Percentiles rank a stretch among this genome's conserved stretches.
Evolutionary conservation across 176 grass and related monocot species (phyloP).

Genomic region (Musa troglodytarum): DNA sequence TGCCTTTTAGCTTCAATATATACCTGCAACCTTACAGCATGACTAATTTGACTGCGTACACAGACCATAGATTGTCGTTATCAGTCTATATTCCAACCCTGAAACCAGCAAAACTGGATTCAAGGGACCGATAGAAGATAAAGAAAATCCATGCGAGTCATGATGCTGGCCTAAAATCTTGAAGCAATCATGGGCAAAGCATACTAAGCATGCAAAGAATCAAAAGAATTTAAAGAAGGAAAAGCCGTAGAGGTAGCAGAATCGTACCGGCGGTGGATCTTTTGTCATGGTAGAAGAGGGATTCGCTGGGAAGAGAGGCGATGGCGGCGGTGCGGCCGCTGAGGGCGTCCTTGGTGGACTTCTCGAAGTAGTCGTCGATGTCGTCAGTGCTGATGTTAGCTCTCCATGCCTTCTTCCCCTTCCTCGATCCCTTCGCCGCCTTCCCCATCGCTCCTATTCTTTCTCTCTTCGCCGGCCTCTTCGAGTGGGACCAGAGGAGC

Average conservation of each 20-base stretch:
- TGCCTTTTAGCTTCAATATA: too few species aligned
- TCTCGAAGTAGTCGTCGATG: conserved; percentile 77
- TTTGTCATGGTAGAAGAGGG: conserved; percentile 68
- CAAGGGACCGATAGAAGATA: too few species aligned
- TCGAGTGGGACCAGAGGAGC: too few species aligned
- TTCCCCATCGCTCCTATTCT: conserved; percentile 43
- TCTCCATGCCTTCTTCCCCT: conserved; percentile 97
- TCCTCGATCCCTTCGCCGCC: conserved; percentile 54
- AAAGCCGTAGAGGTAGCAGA: background rate
- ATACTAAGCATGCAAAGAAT: background rate
- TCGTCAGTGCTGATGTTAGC: conserved; percentile 74
- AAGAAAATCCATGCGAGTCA: too few species aligned
- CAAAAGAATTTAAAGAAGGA: background rate
- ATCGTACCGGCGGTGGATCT: conserved; percentile 7
- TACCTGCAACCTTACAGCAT: too few species aligned
- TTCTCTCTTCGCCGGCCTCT: background rate
- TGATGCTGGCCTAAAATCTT: too few species aligned
- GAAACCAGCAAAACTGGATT: too few species aligned
- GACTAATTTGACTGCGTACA: too few species aligned
- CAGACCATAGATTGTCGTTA: too few species aligned
- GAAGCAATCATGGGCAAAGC: too few species aligned
- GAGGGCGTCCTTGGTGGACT: conserved; percentile 55
- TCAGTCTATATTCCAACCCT: too few species aligned
- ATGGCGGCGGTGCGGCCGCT: conserved; percentile 39
- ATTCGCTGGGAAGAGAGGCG: conserved; percentile 37